Percentiles rank a stretch among this genome's conserved stretches.
phyloP scores from a whole-genome alignment of 2,329 filamentous ascomycete genomes.

The Trichophyton rubrum region DNA sequence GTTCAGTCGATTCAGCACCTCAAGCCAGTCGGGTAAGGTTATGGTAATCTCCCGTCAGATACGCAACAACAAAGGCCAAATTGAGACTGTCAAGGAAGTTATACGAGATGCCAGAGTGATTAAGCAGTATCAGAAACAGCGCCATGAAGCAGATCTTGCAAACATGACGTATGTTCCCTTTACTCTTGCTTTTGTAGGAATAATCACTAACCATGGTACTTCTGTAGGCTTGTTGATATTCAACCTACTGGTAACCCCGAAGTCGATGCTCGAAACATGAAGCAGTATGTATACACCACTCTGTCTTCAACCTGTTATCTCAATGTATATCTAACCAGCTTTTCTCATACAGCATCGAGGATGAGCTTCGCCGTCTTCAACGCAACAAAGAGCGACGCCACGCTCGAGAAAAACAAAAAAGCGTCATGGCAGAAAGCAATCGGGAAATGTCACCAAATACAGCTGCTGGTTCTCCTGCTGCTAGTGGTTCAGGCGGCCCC shows the following conservation, averaged over 20 bases:
- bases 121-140: constrained; percentile 70
- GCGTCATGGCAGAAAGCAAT: constrained; percentile 31
- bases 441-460: constrained; percentile 34
- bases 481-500: constrained; percentile 41
- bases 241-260: constrained; percentile 56
- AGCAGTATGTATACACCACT: constrained; percentile 35
- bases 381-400: constrained; percentile 85
- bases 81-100: constrained; percentile 46
- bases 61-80: constrained; percentile 51
- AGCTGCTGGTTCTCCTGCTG: constrained; percentile 30
- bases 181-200: neutral
- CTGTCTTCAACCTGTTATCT: constrained; percentile 2
- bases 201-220: constrained; percentile 17
- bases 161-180: constrained; percentile 53
- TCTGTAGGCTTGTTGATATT: constrained; percentile 43
- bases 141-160: constrained; percentile 57
- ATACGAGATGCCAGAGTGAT: constrained; percentile 78
- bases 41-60: constrained; percentile 62
- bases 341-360: constrained; percentile 42
- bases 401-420: constrained; percentile 82
- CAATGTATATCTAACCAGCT: neutral
- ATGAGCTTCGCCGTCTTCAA: constrained; percentile 70
- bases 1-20: constrained; percentile 58
- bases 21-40: constrained; percentile 55
- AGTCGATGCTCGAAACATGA: constrained; percentile 48